Percentiles rank a stretch among this genome's conserved stretches.
Evolutionary conservation across 2,329 filamentous ascomycete genomes (phyloP).

Genomic region (Aspergillus sp.): DNA sequence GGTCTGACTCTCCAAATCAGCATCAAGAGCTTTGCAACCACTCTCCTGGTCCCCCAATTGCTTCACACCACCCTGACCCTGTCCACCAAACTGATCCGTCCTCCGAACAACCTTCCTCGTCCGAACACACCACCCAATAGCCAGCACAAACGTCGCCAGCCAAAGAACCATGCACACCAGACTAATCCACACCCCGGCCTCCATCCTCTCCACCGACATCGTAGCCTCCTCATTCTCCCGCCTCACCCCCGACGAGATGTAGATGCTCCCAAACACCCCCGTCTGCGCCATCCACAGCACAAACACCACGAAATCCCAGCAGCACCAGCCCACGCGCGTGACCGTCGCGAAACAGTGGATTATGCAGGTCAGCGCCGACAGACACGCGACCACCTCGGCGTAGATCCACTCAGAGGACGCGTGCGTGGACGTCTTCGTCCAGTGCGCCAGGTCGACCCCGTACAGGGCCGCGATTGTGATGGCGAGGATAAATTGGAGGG

Average conservation of each 20-base stretch:
- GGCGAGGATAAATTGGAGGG: constrained; percentile 11
- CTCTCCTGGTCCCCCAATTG: neutral
- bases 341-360: constrained; percentile 6
- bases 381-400: constrained; percentile 8
- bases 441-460: constrained; percentile 10
- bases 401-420: constrained; percentile 12
- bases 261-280: constrained; percentile 3
- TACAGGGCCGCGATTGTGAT: constrained; percentile 10
- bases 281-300: constrained; percentile 6
- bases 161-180: constrained; percentile 3
- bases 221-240: neutral
- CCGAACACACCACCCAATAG: constrained; percentile 1
- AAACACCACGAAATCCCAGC: constrained; percentile 6
- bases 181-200: constrained; percentile 1
- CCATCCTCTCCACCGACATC: constrained; percentile 1
- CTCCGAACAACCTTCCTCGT: constrained; percentile 2
- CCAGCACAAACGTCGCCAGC: constrained; percentile 2
- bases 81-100: neutral
- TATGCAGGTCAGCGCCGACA: constrained; percentile 9
- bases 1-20: constrained; percentile 4
- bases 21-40: neutral
- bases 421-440: constrained; percentile 4
- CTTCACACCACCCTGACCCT: neutral
- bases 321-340: constrained; percentile 4
- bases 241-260: neutral